These are phyloP conservation scores for Picochlorum costavermella DNA, from an alignment of 139 green algal genomes.

Conservation along the genomic window DNA sequence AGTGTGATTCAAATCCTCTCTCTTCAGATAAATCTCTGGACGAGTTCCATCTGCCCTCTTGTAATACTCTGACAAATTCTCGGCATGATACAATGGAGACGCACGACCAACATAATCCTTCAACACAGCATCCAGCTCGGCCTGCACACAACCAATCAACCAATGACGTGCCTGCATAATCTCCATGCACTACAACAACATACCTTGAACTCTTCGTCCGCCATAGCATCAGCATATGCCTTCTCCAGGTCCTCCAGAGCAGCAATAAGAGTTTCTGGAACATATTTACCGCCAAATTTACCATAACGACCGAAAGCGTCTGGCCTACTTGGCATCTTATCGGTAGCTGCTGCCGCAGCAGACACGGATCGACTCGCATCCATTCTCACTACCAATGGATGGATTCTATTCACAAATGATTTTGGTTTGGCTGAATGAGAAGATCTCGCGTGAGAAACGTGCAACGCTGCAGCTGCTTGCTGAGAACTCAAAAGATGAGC, in stretches of 20 bases:
- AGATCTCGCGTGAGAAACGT: too few relatives aligned
- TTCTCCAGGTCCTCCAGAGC: conserved; percentile 78
- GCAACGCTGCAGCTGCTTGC: conserved; percentile 4
- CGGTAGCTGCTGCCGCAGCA: conserved; percentile 1
- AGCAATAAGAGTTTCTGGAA: conserved; percentile 95
- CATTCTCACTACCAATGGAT: too few relatives aligned
- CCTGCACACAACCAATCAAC: conserved; percentile 40
- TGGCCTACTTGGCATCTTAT: conserved; percentile 35
- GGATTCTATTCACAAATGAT: too few relatives aligned
- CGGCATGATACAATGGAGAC: conserved; percentile 90
- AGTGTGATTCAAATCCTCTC: conserved; percentile 99
- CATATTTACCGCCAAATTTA: conserved; percentile 92
- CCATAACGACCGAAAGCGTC: conserved; percentile 74
- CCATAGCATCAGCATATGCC: conserved; percentile 59
- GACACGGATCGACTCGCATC: too few relatives aligned
- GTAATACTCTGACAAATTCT: conserved; percentile 83
- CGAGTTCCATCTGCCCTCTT: conserved; percentile 51
- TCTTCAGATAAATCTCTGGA: conserved; percentile 93
- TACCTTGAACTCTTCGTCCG: conserved; percentile 68
- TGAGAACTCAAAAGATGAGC: conserved; percentile 1
- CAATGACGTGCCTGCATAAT: background rate
- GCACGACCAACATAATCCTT: conserved; percentile 94
- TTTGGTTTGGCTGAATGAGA: too few relatives aligned
- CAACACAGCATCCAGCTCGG: conserved; percentile 73
- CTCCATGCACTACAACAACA: background rate